These are phyloP conservation scores for Adansonia digitata DNA, from an alignment of 345 rosid genomes.

Conservation along the genomic window DNA sequence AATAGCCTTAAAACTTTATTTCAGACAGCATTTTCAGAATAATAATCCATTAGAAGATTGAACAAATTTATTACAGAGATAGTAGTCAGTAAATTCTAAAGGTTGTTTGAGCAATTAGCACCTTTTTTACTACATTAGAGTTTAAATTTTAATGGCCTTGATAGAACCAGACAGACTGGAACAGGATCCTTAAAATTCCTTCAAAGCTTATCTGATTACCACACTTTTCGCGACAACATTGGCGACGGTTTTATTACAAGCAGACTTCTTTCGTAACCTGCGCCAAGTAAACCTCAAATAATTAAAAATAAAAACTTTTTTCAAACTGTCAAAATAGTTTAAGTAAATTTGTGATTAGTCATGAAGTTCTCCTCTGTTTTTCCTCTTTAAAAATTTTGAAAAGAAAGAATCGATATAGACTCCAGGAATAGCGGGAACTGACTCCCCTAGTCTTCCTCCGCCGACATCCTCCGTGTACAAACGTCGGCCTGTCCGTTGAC, in stretches of 20 bases:
- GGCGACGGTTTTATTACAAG: slow-evolving; percentile 3
- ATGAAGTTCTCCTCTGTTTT: not conserved
- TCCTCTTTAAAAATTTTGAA: not conserved
- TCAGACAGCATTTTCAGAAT: no score
- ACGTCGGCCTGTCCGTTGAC: no score
- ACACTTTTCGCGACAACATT: not conserved
- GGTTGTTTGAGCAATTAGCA: no score
- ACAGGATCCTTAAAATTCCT: not conserved
- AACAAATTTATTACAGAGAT: no score
- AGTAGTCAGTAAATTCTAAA: no score
- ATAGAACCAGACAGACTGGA: not conserved
- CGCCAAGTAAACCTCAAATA: not conserved
- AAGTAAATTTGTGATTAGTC: not conserved
- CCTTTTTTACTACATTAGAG: no score
- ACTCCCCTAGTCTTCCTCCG: not conserved
- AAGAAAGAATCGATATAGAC: not conserved
- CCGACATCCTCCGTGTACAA: not conserved
- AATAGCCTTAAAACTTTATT: no score
- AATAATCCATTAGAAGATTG: no score
- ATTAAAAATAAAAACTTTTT: not conserved
- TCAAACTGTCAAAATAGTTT: not conserved
- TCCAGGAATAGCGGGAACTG: slow-evolving; percentile 9
- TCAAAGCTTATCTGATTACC: not conserved
- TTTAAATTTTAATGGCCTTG: no score
- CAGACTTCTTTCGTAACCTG: not conserved